Evolutionary conservation across 2,329 filamentous ascomycete species (phyloP).

Genomic region (Teratosphaeria pseudoeucalypti): DNA sequence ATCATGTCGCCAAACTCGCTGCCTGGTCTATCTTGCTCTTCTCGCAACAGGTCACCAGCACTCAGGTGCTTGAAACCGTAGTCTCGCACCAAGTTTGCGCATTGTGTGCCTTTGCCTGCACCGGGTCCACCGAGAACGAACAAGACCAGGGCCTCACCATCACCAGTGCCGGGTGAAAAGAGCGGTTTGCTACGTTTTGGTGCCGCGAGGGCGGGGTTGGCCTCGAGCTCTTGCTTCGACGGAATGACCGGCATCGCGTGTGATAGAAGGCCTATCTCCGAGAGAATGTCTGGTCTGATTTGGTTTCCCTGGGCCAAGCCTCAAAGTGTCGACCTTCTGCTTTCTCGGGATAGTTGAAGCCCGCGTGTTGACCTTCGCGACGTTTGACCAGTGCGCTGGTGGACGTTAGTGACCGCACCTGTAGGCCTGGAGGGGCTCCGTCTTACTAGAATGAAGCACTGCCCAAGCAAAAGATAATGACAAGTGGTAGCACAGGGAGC

Average conservation of each 20-base stretch:
- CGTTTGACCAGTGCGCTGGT: conserved; percentile 31
- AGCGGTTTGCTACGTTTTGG: conserved; percentile 52
- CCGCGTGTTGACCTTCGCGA: conserved; percentile 28
- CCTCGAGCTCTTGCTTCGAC: conserved; percentile 3
- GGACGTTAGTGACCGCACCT: background rate
- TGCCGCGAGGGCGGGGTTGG: conserved; percentile 31
- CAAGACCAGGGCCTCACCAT: conserved; percentile 70
- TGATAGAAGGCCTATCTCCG: conserved; percentile 3
- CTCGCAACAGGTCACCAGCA: conserved; percentile 84
- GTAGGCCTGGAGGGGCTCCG: background rate
- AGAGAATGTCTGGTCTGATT: conserved; percentile 7
- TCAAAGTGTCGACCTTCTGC: conserved; percentile 20
- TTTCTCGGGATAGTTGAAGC: conserved; percentile 20
- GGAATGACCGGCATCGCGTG: conserved; percentile 31
- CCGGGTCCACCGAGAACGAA: conserved; percentile 95
- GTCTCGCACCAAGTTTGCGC: conserved; percentile 72
- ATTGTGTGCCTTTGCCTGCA: conserved; percentile 94
- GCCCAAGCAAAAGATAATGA: conserved; percentile 38
- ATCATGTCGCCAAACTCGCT: conserved; percentile 89
- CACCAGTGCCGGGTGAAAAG: conserved; percentile 50
- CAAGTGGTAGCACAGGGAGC: conserved; percentile 36
- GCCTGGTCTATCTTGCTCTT: conserved; percentile 79
- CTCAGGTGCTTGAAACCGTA: conserved; percentile 90
- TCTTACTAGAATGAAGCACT: conserved; percentile 34
- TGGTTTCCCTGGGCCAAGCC: conserved; percentile 17